Evolutionary conservation across 139 green algal genomes (phyloP).

Genomic region (Astrephomene gubernaculifera): DNA sequence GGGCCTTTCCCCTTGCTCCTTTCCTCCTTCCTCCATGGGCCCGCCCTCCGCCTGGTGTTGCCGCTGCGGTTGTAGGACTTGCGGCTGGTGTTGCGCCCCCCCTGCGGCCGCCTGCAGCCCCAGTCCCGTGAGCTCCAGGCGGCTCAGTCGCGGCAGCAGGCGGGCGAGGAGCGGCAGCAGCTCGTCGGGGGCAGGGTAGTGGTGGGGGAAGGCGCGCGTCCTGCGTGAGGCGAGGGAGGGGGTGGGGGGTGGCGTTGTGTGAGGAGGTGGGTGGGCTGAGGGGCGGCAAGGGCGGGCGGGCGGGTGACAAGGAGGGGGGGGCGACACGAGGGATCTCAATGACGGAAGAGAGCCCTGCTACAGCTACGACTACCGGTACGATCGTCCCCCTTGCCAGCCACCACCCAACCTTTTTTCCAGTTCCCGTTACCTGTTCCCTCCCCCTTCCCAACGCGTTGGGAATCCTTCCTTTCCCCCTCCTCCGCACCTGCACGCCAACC

Average conservation of each 20-base stretch:
- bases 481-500: background rate
- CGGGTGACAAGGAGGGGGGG: background rate
- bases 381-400: too few relatives aligned
- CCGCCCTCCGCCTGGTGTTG: too few relatives aligned
- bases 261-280: background rate
- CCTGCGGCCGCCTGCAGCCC: background rate
- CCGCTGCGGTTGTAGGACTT: background rate
- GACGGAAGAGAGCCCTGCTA: too few relatives aligned
- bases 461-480: too few relatives aligned
- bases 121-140: background rate
- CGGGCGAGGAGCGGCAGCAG: background rate
- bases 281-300: background rate
- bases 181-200: background rate
- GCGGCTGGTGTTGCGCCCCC: background rate
- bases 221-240: background rate
- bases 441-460: too few relatives aligned
- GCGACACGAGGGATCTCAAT: too few relatives aligned
- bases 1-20: too few relatives aligned
- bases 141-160: background rate
- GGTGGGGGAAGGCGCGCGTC: conserved; percentile 29
- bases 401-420: too few relatives aligned
- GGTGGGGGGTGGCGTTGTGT: background rate
- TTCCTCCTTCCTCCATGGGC: too few relatives aligned
- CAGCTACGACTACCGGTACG: too few relatives aligned
- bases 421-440: too few relatives aligned